These are phyloP conservation scores for Bacidia gigantensis DNA, from an alignment of 495 filamentous ascomycete species.

Conservation along the genomic window DNA sequence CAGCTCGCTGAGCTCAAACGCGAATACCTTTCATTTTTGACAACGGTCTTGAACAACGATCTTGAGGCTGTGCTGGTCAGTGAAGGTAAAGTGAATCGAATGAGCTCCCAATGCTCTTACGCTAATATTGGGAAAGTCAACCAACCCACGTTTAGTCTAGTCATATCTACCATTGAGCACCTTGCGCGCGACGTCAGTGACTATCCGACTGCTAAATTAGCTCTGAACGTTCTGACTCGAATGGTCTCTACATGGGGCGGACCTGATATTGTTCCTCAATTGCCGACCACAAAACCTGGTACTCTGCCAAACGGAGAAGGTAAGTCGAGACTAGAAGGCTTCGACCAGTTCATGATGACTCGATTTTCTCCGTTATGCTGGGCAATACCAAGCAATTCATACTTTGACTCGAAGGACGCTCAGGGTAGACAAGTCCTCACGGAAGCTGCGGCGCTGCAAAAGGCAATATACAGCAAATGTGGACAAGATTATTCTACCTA, in stretches of 20 bases:
- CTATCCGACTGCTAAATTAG: conserved; percentile 68
- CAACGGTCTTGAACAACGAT: conserved; percentile 78
- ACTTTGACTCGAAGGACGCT: conserved; percentile 72
- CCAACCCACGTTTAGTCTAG: conserved; percentile 70
- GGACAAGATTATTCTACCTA: conserved; percentile 47
- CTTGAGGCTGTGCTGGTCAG: conserved; percentile 79
- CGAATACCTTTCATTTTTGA: conserved; percentile 82
- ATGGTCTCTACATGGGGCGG: conserved; percentile 81
- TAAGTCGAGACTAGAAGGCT: conserved; percentile 61
- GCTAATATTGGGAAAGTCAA: conserved; percentile 41
- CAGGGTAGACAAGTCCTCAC: conserved; percentile 70
- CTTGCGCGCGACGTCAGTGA: conserved; percentile 66
- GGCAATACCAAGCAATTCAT: conserved; percentile 59
- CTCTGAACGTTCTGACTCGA: conserved; percentile 61
- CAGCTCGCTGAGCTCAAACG: conserved; percentile 82
- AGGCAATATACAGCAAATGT: conserved; percentile 75
- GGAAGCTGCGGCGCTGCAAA: conserved; percentile 74
- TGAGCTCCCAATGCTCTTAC: not conserved
- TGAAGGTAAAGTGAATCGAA: conserved; percentile 36
- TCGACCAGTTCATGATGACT: conserved; percentile 75
- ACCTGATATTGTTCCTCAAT: conserved; percentile 51
- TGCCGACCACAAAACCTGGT: conserved; percentile 19
- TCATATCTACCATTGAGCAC: conserved; percentile 70
- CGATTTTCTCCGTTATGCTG: conserved; percentile 83
- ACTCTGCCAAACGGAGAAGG: conserved; percentile 23